phyloP scores from a whole-genome alignment of 2,329 filamentous ascomycete species.

The Ophiostoma himal-ulmi region DNA sequence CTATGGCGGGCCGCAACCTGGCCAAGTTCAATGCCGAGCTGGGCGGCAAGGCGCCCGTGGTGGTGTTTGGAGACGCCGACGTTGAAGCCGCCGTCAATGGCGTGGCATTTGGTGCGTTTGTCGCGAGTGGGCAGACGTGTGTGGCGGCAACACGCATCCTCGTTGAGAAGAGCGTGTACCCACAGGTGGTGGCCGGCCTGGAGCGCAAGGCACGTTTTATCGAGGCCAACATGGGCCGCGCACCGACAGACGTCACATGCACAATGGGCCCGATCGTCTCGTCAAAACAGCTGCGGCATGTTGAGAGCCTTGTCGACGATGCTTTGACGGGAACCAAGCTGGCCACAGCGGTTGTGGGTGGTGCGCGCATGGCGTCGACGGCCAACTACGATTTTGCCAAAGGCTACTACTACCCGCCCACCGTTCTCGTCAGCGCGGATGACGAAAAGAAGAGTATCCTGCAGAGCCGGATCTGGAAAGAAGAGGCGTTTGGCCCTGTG shows the following conservation, averaged over 20 bases:
- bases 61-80: constrained; percentile 61
- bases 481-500: constrained; percentile 80
- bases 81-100: constrained; percentile 63
- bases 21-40: constrained; percentile 66
- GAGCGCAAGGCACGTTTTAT: constrained; percentile 56
- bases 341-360: constrained; percentile 37
- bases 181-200: constrained; percentile 59
- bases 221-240: constrained; percentile 47
- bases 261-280: constrained; percentile 63
- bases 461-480: constrained; percentile 66
- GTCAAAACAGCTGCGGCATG: constrained; percentile 56
- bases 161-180: constrained; percentile 62
- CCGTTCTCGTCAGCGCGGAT: constrained; percentile 53
- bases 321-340: constrained; percentile 45
- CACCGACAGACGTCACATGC: constrained; percentile 48
- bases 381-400: constrained; percentile 46
- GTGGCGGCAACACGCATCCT: constrained; percentile 70
- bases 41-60: constrained; percentile 63
- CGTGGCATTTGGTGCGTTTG: constrained; percentile 55
- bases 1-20: constrained; percentile 59
- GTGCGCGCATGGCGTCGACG: constrained; percentile 44
- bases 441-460: constrained; percentile 51
- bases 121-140: constrained; percentile 52
- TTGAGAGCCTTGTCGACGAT: constrained; percentile 59
- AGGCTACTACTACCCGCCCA: constrained; percentile 75